These are phyloP conservation scores for Thraustotheca clavata DNA, from an alignment of 352 stramenopile genomes.

Conservation along the genomic window DNA sequence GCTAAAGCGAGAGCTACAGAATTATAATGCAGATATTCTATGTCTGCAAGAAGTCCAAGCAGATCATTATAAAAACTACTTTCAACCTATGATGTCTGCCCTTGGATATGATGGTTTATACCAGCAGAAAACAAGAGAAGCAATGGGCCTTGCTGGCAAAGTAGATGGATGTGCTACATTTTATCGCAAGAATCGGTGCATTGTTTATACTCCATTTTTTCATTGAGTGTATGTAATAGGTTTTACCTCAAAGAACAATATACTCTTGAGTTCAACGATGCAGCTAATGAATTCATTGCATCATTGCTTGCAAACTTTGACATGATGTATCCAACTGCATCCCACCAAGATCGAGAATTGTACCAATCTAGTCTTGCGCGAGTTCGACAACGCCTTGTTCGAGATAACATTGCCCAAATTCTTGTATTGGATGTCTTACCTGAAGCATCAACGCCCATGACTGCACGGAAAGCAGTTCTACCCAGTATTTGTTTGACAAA, in stretches of 20 bases:
- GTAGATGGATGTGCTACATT: conserved; percentile 98
- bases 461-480: conserved; percentile 36
- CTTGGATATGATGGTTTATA: conserved; percentile 97
- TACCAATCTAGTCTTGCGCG: conserved; percentile 35
- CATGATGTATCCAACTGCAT: conserved; percentile 57
- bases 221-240: conserved; percentile 18
- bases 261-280: conserved; percentile 96
- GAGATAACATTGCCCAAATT: conserved; percentile 98
- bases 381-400: conserved; percentile 86
- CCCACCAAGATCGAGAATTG: conserved; percentile 48
- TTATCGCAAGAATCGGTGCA: conserved; percentile 91
- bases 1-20: conserved; percentile 83
- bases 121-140: conserved; percentile 97
- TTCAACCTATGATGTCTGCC: conserved; percentile 92
- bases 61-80: conserved; percentile 97
- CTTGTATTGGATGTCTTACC: conserved; percentile 94
- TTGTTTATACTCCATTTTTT: not conserved
- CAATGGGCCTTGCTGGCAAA: conserved; percentile 96
- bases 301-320: conserved; percentile 70
- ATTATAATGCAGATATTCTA: conserved; percentile 93
- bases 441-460: conserved; percentile 35
- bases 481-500: conserved; percentile 93
- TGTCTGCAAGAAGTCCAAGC: conserved; percentile 98
- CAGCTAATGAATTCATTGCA: conserved; percentile 61
- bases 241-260: conserved; percentile 89